Conservation (phyloP, 177 flowering plant genomes). For the Vitis hybrid region DNA sequence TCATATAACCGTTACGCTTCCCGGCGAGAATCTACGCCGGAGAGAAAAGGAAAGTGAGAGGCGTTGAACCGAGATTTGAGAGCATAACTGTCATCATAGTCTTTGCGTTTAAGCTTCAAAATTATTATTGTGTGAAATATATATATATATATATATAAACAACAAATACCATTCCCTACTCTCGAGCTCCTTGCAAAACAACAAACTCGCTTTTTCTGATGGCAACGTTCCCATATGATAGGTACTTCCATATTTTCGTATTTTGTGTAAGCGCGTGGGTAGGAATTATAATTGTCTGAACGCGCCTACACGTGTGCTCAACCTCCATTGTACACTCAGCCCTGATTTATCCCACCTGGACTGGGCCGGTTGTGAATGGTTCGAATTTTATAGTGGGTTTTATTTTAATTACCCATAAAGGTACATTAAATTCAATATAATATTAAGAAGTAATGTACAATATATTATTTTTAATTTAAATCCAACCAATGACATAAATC, state of each 20-base stretch:
- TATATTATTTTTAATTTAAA: no score
- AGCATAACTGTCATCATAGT: constrained; percentile 36
- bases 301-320: constrained; percentile 14
- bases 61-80: constrained; percentile 26
- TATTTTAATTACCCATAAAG: no score
- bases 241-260: no score
- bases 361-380: no score
- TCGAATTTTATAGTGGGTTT: no score
- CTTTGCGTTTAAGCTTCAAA: neutral
- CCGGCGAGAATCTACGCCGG: constrained; percentile 18
- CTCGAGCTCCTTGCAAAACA: neutral
- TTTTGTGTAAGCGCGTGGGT: neutral
- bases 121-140: neutral
- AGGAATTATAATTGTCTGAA: neutral
- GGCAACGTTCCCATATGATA: neutral
- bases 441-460: no score
- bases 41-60: constrained; percentile 8
- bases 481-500: no score
- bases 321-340: neutral
- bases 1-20: constrained; percentile 41
- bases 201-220: constrained; percentile 5
- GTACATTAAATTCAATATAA: no score
- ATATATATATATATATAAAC: no score
- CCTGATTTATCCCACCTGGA: no score
- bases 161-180: neutral